phyloP scores from a whole-genome alignment of 768 basidiomycete species.

The Russula virescens region DNA sequence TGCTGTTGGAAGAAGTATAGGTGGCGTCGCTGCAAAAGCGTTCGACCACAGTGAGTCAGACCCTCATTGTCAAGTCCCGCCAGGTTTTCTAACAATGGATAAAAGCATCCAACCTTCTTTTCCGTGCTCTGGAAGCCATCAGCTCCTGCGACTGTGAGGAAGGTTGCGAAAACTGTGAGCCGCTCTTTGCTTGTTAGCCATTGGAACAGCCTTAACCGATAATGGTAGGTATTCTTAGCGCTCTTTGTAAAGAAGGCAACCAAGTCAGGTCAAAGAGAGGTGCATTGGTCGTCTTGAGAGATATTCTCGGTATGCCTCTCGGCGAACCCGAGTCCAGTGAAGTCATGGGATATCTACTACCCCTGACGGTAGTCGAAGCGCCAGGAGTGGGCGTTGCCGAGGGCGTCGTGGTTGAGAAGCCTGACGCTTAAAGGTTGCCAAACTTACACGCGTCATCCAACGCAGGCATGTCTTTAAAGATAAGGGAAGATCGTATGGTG shows the following conservation, averaged over 20 bases:
- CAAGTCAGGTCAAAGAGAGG: slow-evolving; percentile 69
- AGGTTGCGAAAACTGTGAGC: slow-evolving; percentile 73
- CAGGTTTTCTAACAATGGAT: neutral
- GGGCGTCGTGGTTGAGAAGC: slow-evolving; percentile 15
- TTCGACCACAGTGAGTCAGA: slow-evolving; percentile 66
- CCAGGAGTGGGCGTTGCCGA: slow-evolving; percentile 37
- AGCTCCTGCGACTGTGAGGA: slow-evolving; percentile 58
- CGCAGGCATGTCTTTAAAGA: neutral
- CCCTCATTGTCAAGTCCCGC: neutral
- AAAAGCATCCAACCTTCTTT: slow-evolving; percentile 50
- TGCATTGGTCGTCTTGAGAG: slow-evolving; percentile 60
- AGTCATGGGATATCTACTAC: slow-evolving; percentile 22
- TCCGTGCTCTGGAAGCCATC: slow-evolving; percentile 51
- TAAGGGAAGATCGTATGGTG: neutral
- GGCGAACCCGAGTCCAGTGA: slow-evolving; percentile 32
- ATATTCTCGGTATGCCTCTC: slow-evolving; percentile 44
- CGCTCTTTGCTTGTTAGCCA: slow-evolving; percentile 19
- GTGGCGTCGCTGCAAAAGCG: slow-evolving; percentile 68
- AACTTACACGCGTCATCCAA: too few species aligned
- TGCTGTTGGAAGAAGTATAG: slow-evolving; percentile 50
- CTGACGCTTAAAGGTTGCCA: neutral
- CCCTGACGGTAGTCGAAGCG: slow-evolving; percentile 53
- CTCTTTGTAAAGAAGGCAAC: slow-evolving; percentile 64
- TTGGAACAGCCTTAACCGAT: neutral
- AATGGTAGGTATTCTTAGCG: slow-evolving; percentile 56